phyloP scores from a whole-genome alignment of 2,329 filamentous ascomycete species.

The Drechslerella coelobrocha region DNA sequence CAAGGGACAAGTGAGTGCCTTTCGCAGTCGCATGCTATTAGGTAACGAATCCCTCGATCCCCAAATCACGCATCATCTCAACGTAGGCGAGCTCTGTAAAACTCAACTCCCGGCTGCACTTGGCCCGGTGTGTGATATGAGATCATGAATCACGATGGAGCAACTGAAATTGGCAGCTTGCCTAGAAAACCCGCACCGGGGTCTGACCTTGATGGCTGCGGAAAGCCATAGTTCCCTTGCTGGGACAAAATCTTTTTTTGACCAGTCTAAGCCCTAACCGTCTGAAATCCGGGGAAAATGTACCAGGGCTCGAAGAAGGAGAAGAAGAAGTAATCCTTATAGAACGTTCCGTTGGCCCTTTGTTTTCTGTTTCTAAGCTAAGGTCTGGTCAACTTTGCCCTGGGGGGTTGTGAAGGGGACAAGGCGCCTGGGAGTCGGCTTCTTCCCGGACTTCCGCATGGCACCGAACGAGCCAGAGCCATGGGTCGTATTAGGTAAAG shows the following conservation, averaged over 20 bases:
- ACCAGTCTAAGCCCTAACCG: constrained; percentile 33
- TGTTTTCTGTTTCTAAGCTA: no score
- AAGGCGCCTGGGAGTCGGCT: constrained; percentile 41
- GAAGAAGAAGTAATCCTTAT: constrained; percentile 24
- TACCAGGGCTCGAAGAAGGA: constrained; percentile 17
- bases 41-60: no score
- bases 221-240: background rate
- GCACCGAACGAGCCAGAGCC: constrained; percentile 9
- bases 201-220: background rate
- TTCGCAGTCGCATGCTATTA: background rate
- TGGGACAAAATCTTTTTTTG: constrained; percentile 12
- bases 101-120: background rate
- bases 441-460: constrained; percentile 28
- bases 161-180: constrained; percentile 2
- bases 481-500: constrained; percentile 39
- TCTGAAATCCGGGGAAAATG: constrained; percentile 46
- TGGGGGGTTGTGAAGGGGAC: background rate
- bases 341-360: constrained; percentile 36
- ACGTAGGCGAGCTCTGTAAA: background rate
- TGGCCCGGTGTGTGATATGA: background rate
- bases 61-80: no score
- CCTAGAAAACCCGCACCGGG: constrained; percentile 19
- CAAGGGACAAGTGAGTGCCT: background rate
- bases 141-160: constrained; percentile 8
- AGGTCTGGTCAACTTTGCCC: constrained; percentile 34